Percentiles rank a stretch among this genome's conserved stretches.
These are phyloP conservation scores for Ophiocordyceps camponoti-floridani DNA, from an alignment of 2,329 filamentous ascomycete species.

Conservation along the genomic window DNA sequence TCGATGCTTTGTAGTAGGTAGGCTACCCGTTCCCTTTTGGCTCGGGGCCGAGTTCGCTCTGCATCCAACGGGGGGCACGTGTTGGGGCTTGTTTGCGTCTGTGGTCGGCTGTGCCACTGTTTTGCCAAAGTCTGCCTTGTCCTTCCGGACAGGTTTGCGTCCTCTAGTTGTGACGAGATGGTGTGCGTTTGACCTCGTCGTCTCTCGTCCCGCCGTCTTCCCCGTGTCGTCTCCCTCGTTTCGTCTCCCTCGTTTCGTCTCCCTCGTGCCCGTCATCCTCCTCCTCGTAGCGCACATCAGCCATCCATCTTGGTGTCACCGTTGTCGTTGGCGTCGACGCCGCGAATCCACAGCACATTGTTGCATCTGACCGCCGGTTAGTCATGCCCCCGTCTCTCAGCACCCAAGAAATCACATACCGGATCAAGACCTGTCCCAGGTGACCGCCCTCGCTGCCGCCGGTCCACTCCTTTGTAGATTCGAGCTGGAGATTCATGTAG, in stretches of 20 bases:
- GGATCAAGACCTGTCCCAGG: constrained; percentile 80
- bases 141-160: not conserved
- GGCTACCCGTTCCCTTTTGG: too few relatives aligned
- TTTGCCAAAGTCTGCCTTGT: not conserved
- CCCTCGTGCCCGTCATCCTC: not conserved
- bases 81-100: not conserved
- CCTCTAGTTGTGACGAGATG: not conserved
- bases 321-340: constrained; percentile 30
- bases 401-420: constrained; percentile 30
- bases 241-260: not conserved
- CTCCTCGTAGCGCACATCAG: constrained; percentile 8
- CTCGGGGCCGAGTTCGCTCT: not conserved
- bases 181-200: not conserved
- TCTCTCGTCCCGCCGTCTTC: not conserved
- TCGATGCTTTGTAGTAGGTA: not conserved
- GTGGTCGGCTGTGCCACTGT: too few relatives aligned
- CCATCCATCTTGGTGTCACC: constrained; percentile 42
- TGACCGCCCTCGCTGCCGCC: constrained; percentile 70
- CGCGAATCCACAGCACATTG: constrained; percentile 86
- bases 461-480: constrained; percentile 81
- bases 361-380: constrained; percentile 48
- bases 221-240: not conserved
- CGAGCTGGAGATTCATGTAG: constrained; percentile 97
- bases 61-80: not conserved
- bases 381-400: not conserved